phyloP scores from a whole-genome alignment of 1,284 basidiomycete genomes.

The Marasmius tenuissimus region DNA sequence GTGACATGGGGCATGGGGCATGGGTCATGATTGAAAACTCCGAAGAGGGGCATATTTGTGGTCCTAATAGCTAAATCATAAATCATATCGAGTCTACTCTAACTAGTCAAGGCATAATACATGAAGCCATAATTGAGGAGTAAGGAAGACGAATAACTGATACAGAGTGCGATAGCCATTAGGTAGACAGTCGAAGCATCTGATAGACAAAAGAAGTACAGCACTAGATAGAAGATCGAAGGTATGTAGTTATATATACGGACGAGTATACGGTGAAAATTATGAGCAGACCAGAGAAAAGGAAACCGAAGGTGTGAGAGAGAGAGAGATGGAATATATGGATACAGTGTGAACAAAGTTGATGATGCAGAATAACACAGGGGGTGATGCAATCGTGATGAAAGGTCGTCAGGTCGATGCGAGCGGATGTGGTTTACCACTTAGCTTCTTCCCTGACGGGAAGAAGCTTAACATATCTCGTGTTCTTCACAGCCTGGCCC shows the following conservation, averaged over 20 bases:
- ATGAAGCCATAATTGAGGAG: not conserved
- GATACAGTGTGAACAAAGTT: not conserved
- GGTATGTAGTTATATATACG: not conserved
- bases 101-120: too few relatives aligned
- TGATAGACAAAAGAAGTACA: not conserved
- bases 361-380: not conserved
- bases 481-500: constrained; percentile 46
- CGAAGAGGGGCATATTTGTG: too few relatives aligned
- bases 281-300: not conserved
- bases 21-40: too few relatives aligned
- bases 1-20: too few relatives aligned
- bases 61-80: too few relatives aligned
- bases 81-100: too few relatives aligned
- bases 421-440: constrained; percentile 3
- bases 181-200: not conserved
- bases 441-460: constrained; percentile 20
- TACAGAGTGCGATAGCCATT: constrained; percentile 1
- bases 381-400: not conserved
- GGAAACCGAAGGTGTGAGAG: not conserved
- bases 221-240: too few relatives aligned
- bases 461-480: constrained; percentile 44
- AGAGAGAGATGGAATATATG: not conserved
- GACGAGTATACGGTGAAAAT: not conserved
- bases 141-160: not conserved
- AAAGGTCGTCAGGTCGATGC: not conserved